Evolutionary conservation across 1,284 basidiomycete genomes (phyloP).

Genomic region (Cryptococcus hybrid): DNA sequence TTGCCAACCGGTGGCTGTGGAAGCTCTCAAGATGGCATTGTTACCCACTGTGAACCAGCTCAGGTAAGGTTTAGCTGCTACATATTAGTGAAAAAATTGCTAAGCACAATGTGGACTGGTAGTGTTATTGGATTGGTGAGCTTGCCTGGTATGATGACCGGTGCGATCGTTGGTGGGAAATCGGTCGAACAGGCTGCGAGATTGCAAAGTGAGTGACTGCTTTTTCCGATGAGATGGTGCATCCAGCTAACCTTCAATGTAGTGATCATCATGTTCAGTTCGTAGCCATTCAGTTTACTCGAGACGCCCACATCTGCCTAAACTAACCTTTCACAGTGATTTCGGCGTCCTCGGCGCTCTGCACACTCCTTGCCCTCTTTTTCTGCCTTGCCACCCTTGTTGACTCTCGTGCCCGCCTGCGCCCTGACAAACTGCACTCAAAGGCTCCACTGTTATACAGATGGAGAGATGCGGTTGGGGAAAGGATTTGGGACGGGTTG

Average conservation of each 20-base stretch:
- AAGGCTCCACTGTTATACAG: conserved; percentile 57
- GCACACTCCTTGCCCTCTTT: conserved; percentile 63
- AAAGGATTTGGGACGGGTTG: conserved; percentile 29
- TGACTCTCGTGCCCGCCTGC: conserved; percentile 66
- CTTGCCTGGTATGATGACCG: conserved; percentile 76
- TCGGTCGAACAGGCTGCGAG: conserved; percentile 78
- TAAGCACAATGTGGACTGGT: not conserved
- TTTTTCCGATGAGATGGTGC: not conserved
- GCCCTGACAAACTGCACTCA: conserved; percentile 64
- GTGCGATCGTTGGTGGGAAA: conserved; percentile 79
- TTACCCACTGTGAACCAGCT: conserved; percentile 79
- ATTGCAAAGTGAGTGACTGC: conserved; percentile 59
- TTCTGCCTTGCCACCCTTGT: conserved; percentile 62
- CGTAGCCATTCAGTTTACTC: conserved; percentile 4
- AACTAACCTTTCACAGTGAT: conserved; percentile 57
- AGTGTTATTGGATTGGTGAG: conserved; percentile 76
- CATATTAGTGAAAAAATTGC: not conserved
- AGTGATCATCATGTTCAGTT: conserved; percentile 81
- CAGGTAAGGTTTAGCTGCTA: conserved; percentile 55
- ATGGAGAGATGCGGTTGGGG: conserved; percentile 42
- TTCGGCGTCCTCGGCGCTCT: conserved; percentile 67
- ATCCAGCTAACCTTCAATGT: not conserved
- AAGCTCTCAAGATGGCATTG: conserved; percentile 74
- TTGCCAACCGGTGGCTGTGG: conserved; percentile 30
- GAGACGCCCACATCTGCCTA: not conserved